Evolutionary conservation across 2,329 filamentous ascomycete genomes (phyloP).

Genomic region (Xylaria digitata): DNA sequence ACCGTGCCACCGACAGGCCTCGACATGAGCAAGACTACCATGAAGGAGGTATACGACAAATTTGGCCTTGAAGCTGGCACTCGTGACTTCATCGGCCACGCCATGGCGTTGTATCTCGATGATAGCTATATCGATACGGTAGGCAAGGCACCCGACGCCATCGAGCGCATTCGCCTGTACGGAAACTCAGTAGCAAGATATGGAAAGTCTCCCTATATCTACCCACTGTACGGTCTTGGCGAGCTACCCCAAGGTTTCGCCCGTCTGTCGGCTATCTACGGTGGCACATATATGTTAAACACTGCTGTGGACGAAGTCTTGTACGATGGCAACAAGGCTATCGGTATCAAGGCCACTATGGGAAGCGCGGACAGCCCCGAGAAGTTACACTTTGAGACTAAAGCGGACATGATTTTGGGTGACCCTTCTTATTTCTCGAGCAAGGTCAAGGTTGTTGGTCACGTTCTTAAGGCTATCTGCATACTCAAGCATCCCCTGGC

Average conservation of each 20-base stretch:
- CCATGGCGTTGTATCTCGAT: conserved; percentile 95
- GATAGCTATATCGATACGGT: conserved; percentile 83
- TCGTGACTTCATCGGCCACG: conserved; percentile 95
- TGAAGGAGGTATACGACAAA: conserved; percentile 99
- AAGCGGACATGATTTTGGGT: conserved; percentile 93
- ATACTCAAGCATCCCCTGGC: conserved; percentile 95
- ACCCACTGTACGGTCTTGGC: conserved; percentile 95
- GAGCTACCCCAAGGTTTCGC: conserved; percentile 98
- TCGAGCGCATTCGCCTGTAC: conserved; percentile 93
- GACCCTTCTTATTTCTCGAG: conserved; percentile 96
- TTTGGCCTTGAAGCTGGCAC: conserved; percentile 91
- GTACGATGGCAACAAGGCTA: conserved; percentile 86
- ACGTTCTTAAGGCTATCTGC: conserved; percentile 96
- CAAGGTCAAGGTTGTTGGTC: conserved; percentile 88
- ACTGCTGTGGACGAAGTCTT: conserved; percentile 90
- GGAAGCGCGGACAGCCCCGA: conserved; percentile 77
- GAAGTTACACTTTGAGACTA: conserved; percentile 91
- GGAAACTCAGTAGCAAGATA: conserved; percentile 98
- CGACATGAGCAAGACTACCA: conserved; percentile 80
- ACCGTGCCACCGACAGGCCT: conserved; percentile 69
- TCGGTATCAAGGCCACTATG: conserved; percentile 98
- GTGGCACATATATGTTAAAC: conserved; percentile 99
- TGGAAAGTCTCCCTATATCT: conserved; percentile 99
- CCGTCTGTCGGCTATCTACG: conserved; percentile 96
- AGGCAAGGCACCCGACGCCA: conserved; percentile 83